A percentile compares a stretch with the other conserved stretches of the same genome.
Conservation (phyloP, 257 asterid genomes). For the Salvia rosmarinus region DNA sequence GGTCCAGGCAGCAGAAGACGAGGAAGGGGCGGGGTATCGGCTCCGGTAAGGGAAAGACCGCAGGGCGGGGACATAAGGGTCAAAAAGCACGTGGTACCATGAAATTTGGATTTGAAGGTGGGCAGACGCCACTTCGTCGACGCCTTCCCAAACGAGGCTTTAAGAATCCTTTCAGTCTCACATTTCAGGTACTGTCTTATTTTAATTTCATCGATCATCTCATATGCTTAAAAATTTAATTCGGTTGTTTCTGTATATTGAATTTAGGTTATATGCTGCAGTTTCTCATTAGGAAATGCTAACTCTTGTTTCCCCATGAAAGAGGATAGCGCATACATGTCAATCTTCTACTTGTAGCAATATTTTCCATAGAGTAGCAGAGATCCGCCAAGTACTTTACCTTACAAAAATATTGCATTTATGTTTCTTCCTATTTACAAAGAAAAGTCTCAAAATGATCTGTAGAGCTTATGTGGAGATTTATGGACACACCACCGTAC, state of each 20-base stretch:
- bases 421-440: background rate
- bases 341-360: background rate
- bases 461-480: background rate
- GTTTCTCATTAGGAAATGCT: background rate
- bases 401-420: background rate
- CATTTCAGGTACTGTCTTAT: slow-evolving; percentile 71
- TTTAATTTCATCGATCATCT: background rate
- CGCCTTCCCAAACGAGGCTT: slow-evolving; percentile 93
- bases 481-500: too few relatives aligned
- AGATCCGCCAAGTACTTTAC: background rate
- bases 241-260: background rate
- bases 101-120: slow-evolving; percentile 97
- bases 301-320: background rate
- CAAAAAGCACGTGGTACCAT: slow-evolving; percentile 87
- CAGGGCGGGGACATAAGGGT: slow-evolving; percentile 97
- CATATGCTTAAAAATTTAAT: background rate
- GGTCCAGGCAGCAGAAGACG: slow-evolving; percentile 81
- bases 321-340: background rate
- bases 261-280: background rate
- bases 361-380: background rate
- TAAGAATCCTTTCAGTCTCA: slow-evolving; percentile 80
- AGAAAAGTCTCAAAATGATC: background rate
- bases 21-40: slow-evolving; percentile 97
- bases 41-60: slow-evolving; percentile 97
- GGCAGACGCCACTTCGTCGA: slow-evolving; percentile 92